These are phyloP conservation scores for Kwoniella bestiolae DNA, from an alignment of 768 basidiomycete species.

Conservation along the genomic window DNA sequence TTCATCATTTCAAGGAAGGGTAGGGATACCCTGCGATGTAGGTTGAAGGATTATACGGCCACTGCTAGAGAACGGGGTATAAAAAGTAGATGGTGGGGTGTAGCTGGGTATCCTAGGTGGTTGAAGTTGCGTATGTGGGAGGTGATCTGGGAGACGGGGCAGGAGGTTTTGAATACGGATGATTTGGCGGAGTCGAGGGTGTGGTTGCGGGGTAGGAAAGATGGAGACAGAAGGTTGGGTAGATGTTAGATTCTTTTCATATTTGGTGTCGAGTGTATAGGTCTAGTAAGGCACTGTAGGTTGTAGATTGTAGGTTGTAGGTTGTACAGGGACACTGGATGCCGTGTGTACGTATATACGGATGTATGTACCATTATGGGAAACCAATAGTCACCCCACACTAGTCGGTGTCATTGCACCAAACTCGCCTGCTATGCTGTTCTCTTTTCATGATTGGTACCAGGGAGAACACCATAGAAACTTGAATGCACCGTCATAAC, in stretches of 20 bases:
- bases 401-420: no score
- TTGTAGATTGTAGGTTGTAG: no score
- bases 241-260: not conserved
- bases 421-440: no score
- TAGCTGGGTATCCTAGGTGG: slow-evolving; percentile 8
- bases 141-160: slow-evolving; percentile 10
- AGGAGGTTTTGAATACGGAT: slow-evolving; percentile 26
- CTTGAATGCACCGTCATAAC: not conserved
- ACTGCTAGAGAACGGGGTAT: slow-evolving; percentile 26
- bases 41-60: not conserved
- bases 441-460: not conserved
- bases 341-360: no score
- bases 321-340: no score
- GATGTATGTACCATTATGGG: no score
- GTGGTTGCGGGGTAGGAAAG: slow-evolving; percentile 5
- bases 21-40: not conserved
- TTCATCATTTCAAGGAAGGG: not conserved
- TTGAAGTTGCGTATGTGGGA: slow-evolving; percentile 25
- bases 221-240: not conserved
- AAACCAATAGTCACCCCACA: no score
- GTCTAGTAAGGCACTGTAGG: no score
- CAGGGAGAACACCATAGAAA: not conserved
- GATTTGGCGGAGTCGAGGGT: slow-evolving; percentile 23
- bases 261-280: not conserved
- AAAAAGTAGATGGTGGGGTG: slow-evolving; percentile 36